Evolutionary conservation across 2,329 filamentous ascomycete species (phyloP), one percentile per base, ranked within the genome.

Genomic region (Diplodia sapinea): DNA sequence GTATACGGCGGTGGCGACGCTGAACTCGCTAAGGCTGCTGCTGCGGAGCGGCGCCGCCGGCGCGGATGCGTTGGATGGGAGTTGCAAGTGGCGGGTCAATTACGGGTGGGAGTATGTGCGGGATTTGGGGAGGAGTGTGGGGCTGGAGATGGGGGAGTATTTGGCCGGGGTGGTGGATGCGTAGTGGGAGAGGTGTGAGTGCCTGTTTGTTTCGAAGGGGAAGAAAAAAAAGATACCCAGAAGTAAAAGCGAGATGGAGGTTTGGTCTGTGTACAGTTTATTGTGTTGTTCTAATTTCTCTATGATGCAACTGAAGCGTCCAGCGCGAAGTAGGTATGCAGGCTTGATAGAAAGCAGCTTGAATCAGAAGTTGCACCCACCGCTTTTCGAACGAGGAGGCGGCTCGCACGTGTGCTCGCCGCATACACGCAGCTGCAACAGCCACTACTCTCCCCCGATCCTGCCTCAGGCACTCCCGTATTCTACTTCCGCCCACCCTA

Each of bases 101-200:
- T 88, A 92, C 68, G 88, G 89, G 1, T 94, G 91, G 91, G 92
- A 95, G 74, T 88, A 90, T 70, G 87, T 91, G 7, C 82, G 89
- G 69, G 85, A 84, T 3, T 80, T 95, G 70, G 92, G 91, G 33
- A 82, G 92, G 74, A 89, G 87, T 74, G 86, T 95, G 63, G 89
- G 90, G 2, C 84, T 95, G n/a, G 91, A 93, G 76, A 84, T 93
- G 13, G 88, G 91, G 70, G 91, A 94, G 76, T 94, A 57, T 43
- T 43, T 66, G 54, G 64, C 64, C 5, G 64, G 64, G 0, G 59
- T 26, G 43, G 59, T 51, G 43, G 59, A 63, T 29, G 59, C 38
- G 17, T 63, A 33, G 31, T 6, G 2, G 31, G 31, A 33, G 31
- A 33, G 31, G 31, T 33, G 31, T 33, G 31, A 33, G 31, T 33